Conservation (phyloP, 2,329 filamentous ascomycete genomes). For the Cytospora leucostoma region DNA sequence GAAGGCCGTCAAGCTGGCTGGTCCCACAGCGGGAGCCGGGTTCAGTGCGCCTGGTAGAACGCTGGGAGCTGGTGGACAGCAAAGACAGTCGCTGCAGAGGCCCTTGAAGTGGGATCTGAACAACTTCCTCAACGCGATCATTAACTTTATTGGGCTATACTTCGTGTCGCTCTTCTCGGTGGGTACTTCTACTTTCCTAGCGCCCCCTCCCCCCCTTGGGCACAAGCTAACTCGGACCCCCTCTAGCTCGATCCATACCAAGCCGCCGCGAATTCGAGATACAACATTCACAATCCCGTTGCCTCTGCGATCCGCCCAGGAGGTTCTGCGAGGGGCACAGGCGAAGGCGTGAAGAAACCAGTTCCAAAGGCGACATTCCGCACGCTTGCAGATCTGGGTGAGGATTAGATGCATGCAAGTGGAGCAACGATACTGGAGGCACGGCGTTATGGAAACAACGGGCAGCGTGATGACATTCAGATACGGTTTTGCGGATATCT, state of each 20-base stretch:
- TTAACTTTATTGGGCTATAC: slow-evolving; percentile 63
- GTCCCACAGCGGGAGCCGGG: slow-evolving; percentile 43
- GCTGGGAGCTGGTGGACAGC: slow-evolving; percentile 47
- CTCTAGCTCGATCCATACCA: slow-evolving; percentile 62
- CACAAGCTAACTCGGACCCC: slow-evolving; percentile 16
- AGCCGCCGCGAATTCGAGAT: slow-evolving; percentile 59
- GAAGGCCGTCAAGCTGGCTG: slow-evolving; percentile 61
- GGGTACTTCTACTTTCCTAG: slow-evolving; percentile 35
- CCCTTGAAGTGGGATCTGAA: slow-evolving; percentile 40
- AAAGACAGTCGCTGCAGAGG: slow-evolving; percentile 31
- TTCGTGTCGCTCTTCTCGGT: slow-evolving; percentile 62
- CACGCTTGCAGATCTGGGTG: slow-evolving; percentile 56
- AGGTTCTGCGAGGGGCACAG: slow-evolving; percentile 4
- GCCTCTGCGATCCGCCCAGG: slow-evolving; percentile 28
- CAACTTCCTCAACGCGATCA: slow-evolving; percentile 49
- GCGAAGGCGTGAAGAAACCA: slow-evolving; percentile 30
- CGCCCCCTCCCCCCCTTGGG: neutral
- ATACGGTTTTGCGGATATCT: neutral
- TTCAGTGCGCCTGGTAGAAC: slow-evolving; percentile 61
- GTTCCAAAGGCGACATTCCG: slow-evolving; percentile 46
- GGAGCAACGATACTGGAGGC: slow-evolving; percentile 8
- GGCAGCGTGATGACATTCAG: slow-evolving; percentile 1
- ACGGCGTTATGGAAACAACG: slow-evolving; percentile 24
- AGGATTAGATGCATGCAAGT: slow-evolving; percentile 17
- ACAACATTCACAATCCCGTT: slow-evolving; percentile 53